phyloP scores from a whole-genome alignment of 352 stramenopile species.

The Phytophthora cajani region DNA sequence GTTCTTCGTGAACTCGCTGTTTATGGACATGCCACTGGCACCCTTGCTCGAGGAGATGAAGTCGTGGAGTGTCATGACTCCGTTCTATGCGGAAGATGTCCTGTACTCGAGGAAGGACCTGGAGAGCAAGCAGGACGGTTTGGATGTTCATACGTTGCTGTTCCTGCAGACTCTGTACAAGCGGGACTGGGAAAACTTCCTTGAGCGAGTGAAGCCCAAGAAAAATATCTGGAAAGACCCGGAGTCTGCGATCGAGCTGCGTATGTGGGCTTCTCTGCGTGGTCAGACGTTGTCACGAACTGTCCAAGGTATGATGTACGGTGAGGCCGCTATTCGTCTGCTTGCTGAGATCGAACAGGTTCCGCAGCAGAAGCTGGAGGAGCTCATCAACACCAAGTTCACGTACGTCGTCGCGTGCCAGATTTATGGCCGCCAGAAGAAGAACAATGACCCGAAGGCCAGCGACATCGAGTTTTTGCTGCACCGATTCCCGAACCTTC shows the following conservation, averaged over 20 bases:
- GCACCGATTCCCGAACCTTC: constrained; percentile 96
- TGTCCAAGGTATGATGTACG: constrained; percentile 99
- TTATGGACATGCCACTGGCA: constrained; percentile 99
- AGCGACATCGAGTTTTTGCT: constrained; percentile 99
- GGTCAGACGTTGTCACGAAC: constrained; percentile 97
- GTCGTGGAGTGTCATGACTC: constrained; percentile 98
- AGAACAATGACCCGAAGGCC: constrained; percentile 98
- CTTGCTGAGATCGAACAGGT: constrained; percentile 96
- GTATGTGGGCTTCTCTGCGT: constrained; percentile 97
- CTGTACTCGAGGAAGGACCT: constrained; percentile 97
- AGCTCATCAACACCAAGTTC: constrained; percentile 98
- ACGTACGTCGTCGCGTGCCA: constrained; percentile 99
- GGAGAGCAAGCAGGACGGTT: constrained; percentile 95
- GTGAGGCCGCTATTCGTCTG: constrained; percentile 97
- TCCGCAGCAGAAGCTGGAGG: constrained; percentile 91
- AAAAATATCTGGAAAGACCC: constrained; percentile 93
- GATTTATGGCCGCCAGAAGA: constrained; percentile 98
- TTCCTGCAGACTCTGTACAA: constrained; percentile 98
- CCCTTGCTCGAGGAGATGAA: constrained; percentile 98
- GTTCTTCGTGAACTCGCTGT: constrained; percentile 99
- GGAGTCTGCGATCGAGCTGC: constrained; percentile 86
- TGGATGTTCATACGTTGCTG: constrained; percentile 87
- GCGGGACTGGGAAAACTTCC: constrained; percentile 98
- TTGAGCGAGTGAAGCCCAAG: constrained; percentile 96
- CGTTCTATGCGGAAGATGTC: constrained; percentile 99